These are phyloP conservation scores for Rhododendron ferrugineum DNA, from an alignment of 148 eudicot species.

Conservation along the genomic window DNA sequence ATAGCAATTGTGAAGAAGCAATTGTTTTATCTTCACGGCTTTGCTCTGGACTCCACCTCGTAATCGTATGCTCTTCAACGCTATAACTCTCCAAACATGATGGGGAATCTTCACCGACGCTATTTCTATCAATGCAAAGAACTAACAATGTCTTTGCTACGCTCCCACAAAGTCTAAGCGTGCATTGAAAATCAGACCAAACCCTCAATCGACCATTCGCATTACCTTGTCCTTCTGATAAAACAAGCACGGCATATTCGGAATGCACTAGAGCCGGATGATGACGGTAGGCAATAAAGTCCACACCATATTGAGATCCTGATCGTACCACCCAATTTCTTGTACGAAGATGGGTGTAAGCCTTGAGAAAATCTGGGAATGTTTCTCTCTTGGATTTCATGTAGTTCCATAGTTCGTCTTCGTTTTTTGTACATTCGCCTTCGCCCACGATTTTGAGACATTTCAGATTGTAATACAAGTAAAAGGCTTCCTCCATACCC, in stretches of 20 bases:
- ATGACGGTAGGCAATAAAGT: conserved; percentile 76
- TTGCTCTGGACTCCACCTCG: conserved; percentile 64
- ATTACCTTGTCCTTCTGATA: conserved; percentile 18
- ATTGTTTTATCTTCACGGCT: conserved; percentile 38
- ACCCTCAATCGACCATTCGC: conserved; percentile 39
- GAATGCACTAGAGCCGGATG: conserved; percentile 77
- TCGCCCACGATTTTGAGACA: conserved; percentile 49
- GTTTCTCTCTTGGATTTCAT: conserved; percentile 38
- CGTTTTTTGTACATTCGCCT: conserved; percentile 21
- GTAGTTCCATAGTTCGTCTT: conserved; percentile 47
- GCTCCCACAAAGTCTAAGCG: conserved; percentile 64
- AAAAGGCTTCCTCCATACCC: conserved; percentile 63
- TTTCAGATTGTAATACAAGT: conserved; percentile 39
- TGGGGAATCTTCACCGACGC: conserved; percentile 19
- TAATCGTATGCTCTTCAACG: conserved; percentile 46
- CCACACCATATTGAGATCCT: conserved; percentile 73
- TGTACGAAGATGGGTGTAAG: conserved; percentile 53
- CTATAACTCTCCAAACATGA: conserved; percentile 35
- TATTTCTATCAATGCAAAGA: conserved; percentile 30
- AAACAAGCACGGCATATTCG: conserved; percentile 69
- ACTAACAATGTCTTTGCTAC: conserved; percentile 75
- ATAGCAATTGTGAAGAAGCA: too few relatives aligned
- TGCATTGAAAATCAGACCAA: conserved; percentile 79
- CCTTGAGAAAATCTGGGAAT: conserved; percentile 45
- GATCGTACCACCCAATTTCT: conserved; percentile 80